phyloP scores from a whole-genome alignment of 805 yeast genomes.

The Ogataea wickerhamii region DNA sequence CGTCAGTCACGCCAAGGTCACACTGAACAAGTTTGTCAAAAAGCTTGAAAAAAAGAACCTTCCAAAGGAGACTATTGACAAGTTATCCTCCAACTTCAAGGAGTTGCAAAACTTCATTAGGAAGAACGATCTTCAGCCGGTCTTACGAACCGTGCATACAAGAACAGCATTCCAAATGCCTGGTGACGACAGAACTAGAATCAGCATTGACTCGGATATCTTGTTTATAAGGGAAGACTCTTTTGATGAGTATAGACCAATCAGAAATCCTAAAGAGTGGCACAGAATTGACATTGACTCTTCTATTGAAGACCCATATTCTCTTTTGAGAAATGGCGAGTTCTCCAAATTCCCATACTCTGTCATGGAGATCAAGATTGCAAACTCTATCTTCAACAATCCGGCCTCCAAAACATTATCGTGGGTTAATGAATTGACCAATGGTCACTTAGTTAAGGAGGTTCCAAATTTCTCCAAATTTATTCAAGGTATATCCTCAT shows the following conservation, averaged over 20 bases:
- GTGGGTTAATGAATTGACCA: slow-evolving; percentile 87
- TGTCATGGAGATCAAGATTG: slow-evolving; percentile 76
- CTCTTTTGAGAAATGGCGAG: slow-evolving; percentile 81
- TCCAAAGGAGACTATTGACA: slow-evolving; percentile 47
- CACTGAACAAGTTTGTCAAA: slow-evolving; percentile 46
- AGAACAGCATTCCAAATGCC: slow-evolving; percentile 98
- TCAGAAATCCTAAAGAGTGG: slow-evolving; percentile 87
- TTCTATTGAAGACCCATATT: slow-evolving; percentile 61
- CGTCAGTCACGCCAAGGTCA: slow-evolving; percentile 18
- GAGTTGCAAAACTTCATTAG: slow-evolving; percentile 60
- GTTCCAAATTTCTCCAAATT: slow-evolving; percentile 92
- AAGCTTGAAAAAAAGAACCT: slow-evolving; percentile 65
- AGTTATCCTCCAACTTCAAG: slow-evolving; percentile 51
- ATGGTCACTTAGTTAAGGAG: slow-evolving; percentile 82
- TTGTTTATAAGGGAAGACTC: slow-evolving; percentile 86
- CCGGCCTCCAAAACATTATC: slow-evolving; percentile 43
- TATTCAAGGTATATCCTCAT: slow-evolving; percentile 85
- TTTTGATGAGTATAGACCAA: slow-evolving; percentile 79
- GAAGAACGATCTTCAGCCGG: slow-evolving; percentile 72
- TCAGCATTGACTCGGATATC: slow-evolving; percentile 86
- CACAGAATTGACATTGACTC: slow-evolving; percentile 90
- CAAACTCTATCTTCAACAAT: slow-evolving; percentile 45
- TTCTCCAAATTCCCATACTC: slow-evolving; percentile 77
- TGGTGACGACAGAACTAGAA: slow-evolving; percentile 89
- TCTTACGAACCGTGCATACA: slow-evolving; percentile 79